Evolutionary conservation across 2,329 filamentous ascomycete genomes (phyloP).

Genomic region (Fusarium burgessii): DNA sequence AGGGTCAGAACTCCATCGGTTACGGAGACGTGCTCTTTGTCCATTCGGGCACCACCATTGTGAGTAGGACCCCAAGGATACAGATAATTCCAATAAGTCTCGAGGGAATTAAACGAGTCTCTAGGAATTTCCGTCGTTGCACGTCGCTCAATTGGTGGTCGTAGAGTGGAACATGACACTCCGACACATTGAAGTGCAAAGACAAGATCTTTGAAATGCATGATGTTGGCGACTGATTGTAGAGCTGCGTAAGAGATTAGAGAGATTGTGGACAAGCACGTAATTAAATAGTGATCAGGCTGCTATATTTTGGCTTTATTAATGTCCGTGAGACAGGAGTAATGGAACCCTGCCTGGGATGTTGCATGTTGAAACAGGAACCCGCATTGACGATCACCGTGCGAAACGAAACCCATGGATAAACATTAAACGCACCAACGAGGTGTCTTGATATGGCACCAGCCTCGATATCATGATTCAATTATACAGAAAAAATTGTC

Average conservation of each 20-base stretch:
- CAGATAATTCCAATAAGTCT: slow-evolving; percentile 37
- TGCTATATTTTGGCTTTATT: background rate
- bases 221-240: background rate
- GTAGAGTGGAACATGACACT: slow-evolving; percentile 15
- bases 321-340: background rate
- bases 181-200: slow-evolving; percentile 1
- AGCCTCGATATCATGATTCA: background rate
- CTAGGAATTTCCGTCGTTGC: slow-evolving; percentile 26
- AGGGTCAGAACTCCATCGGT: slow-evolving; percentile 26
- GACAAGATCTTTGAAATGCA: slow-evolving; percentile 5
- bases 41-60: slow-evolving; percentile 36
- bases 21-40: slow-evolving; percentile 31
- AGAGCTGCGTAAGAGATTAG: too few species aligned
- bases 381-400: slow-evolving; percentile 2
- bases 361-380: slow-evolving; percentile 17
- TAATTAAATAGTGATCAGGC: background rate
- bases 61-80: slow-evolving; percentile 33
- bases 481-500: background rate
- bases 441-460: background rate
- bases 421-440: slow-evolving; percentile 24
- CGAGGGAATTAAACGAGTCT: slow-evolving; percentile 26
- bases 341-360: slow-evolving; percentile 15
- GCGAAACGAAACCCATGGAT: slow-evolving; percentile 5
- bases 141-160: slow-evolving; percentile 19
- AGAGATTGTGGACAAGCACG: background rate